Percentiles rank a stretch among this genome's conserved stretches.
Conservation (phyloP, 345 rosid species). For the Balakata baccata region DNA sequence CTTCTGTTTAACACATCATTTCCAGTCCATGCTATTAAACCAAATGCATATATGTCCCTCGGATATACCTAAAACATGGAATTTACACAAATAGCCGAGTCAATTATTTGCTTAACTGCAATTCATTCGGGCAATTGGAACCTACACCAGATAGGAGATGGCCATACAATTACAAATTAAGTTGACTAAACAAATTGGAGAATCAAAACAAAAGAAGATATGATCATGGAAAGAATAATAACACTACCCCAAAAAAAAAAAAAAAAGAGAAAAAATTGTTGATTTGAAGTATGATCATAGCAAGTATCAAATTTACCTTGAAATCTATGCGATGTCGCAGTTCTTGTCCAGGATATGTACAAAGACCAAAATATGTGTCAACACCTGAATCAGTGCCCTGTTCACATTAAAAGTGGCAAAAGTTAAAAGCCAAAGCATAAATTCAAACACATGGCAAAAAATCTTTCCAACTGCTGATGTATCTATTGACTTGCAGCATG, state of each 20-base stretch:
- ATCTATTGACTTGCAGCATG: too few relatives aligned
- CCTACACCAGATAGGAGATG: background rate
- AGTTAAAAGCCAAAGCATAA: too few relatives aligned
- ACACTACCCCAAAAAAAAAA: background rate
- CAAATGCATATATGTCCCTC: slow-evolving; percentile 77
- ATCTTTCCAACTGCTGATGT: too few relatives aligned
- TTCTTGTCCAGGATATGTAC: slow-evolving; percentile 83
- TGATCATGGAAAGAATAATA: background rate
- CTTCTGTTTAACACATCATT: slow-evolving; percentile 88
- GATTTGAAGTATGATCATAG: background rate
- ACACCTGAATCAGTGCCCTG: slow-evolving; percentile 92
- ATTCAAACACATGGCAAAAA: too few relatives aligned
- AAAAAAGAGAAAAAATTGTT: background rate
- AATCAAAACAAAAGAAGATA: background rate
- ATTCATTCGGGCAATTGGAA: background rate
- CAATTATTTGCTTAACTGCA: background rate
- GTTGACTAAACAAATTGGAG: background rate
- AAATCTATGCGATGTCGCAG: slow-evolving; percentile 80
- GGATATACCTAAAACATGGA: slow-evolving; percentile 66
- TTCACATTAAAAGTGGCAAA: slow-evolving; percentile 5
- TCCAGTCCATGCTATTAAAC: slow-evolving; percentile 95
- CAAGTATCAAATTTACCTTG: slow-evolving; percentile 48
- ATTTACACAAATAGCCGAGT: slow-evolving; percentile 3
- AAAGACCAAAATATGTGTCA: slow-evolving; percentile 87
- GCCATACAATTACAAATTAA: background rate